Base-by-base conservation (phyloP, 176 grass and related monocot genomes). In the Areca catechu region DNA sequence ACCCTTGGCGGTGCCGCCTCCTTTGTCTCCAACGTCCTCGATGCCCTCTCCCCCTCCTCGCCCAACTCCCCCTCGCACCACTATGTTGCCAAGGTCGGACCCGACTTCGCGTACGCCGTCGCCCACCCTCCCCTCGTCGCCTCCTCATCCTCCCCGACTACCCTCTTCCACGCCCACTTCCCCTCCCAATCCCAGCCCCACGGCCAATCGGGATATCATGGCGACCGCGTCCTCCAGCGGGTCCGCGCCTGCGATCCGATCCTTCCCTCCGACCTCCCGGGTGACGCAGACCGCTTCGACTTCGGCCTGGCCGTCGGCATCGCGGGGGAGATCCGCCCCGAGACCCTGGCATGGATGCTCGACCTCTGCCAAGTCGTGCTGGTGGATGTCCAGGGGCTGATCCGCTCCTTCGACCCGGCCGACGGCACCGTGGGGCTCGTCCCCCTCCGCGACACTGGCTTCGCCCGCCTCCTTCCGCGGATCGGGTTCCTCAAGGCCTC, bases 311-410 rank as follows among this genome's bases (percentile, higher is more conserved):
- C 84, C 18, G 84, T 83, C 18, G 93, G 81, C 24, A 81, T 92
- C 16, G 81, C 80, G 19, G 87, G 87, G 50, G 87, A 98, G 77
- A 83, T 98, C 37, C 53, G 74, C 1, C 72, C 79, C 3, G 84
- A 91, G 68, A 98, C 93, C 43, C 83, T 98, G 17, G 75, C 69
- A 20, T 69, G 66, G 30, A 92, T 98, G 78, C 60, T 92, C 23
- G 69, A 76, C 49, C 75, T 91, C 29, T 98, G 93, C 77, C 58
- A 62, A 73, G 62, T 73, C 22, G 84, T 91, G 49, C 82, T 98
- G 60, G 93, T 98, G 27, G 93, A 97, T 62, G 86, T 77, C 67
- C 93, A 98, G 79, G 87, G 86, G 25, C 55, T 92, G 66, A 98
- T 98, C 74, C 87, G 93, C 29, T 67, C 78, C 43, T 98, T 98